phyloP scores from a whole-genome alignment of 495 filamentous ascomycete species.

The Lasiosphaeria ovina region DNA sequence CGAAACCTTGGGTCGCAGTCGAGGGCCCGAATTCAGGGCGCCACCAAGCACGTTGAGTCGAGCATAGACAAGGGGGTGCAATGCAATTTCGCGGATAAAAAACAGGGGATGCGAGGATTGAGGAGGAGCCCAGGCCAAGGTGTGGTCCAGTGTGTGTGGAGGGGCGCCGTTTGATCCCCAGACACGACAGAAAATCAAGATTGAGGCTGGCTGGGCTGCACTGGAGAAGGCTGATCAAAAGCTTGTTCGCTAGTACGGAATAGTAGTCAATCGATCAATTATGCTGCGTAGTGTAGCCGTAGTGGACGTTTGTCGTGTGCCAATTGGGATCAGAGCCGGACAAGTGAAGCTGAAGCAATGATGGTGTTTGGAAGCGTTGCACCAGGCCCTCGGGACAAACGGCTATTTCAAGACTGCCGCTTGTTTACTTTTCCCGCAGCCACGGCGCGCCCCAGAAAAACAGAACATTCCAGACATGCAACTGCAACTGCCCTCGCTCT shows the following conservation, averaged over 20 bases:
- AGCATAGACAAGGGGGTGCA: conserved; percentile 17
- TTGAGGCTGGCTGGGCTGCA: conserved; percentile 1
- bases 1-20: background rate
- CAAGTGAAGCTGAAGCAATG: conserved; percentile 10
- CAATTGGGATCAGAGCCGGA: conserved; percentile 20
- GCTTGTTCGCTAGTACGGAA: conserved; percentile 12
- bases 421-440: conserved; percentile 27
- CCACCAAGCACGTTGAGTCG: conserved; percentile 10
- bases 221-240: conserved; percentile 27
- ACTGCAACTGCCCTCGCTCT: background rate
- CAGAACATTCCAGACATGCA: background rate
- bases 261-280: conserved; percentile 24
- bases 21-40: conserved; percentile 10
- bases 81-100: conserved; percentile 36
- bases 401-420: conserved; percentile 9
- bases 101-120: conserved; percentile 28
- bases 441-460: background rate
- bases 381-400: conserved; percentile 1
- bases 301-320: background rate
- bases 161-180: conserved; percentile 25
- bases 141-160: conserved; percentile 7
- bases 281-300: conserved; percentile 23
- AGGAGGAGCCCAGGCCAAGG: background rate
- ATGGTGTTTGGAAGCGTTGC: conserved; percentile 3
- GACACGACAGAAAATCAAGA: conserved; percentile 7